phyloP scores from a whole-genome alignment of 2,329 filamentous ascomycete species.

The Karstenula rhodostoma region DNA sequence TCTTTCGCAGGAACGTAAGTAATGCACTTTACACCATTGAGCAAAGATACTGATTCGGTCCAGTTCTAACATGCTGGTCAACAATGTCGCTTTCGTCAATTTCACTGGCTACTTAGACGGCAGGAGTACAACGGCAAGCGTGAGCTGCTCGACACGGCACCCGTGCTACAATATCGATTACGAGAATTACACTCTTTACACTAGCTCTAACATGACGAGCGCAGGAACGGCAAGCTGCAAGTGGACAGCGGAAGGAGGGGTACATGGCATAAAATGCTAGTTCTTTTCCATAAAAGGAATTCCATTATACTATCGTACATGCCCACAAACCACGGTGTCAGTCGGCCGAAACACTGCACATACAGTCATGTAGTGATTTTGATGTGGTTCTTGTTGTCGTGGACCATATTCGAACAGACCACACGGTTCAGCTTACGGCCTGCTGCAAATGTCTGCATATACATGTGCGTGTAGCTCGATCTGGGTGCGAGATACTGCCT shows the following conservation, averaged over 20 bases:
- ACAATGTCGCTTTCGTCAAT: constrained; percentile 60
- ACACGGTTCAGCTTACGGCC: too few species aligned
- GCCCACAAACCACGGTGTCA: background rate
- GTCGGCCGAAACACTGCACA: too few species aligned
- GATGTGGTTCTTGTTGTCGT: too few species aligned
- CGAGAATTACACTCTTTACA: constrained; percentile 51
- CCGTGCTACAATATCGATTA: constrained; percentile 62
- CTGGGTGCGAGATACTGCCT: too few species aligned
- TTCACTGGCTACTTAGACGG: constrained; percentile 59
- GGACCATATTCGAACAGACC: too few species aligned
- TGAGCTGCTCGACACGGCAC: constrained; percentile 58
- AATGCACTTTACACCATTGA: background rate
- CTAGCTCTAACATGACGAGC: constrained; percentile 41
- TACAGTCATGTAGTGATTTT: too few species aligned
- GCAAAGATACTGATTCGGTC: background rate
- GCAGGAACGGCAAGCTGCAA: constrained; percentile 48
- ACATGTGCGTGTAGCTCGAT: too few species aligned
- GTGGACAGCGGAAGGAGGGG: constrained; percentile 49
- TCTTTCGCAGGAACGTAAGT: constrained; percentile 56
- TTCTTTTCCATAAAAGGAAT: background rate
- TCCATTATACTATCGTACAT: background rate
- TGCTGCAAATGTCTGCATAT: too few species aligned
- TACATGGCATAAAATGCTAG: constrained; percentile 38
- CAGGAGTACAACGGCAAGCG: constrained; percentile 47
- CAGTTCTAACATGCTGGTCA: constrained; percentile 56